These are phyloP conservation scores for Gardenia jasminoides DNA, from an alignment of 257 asterid genomes.

Conservation along the genomic window DNA sequence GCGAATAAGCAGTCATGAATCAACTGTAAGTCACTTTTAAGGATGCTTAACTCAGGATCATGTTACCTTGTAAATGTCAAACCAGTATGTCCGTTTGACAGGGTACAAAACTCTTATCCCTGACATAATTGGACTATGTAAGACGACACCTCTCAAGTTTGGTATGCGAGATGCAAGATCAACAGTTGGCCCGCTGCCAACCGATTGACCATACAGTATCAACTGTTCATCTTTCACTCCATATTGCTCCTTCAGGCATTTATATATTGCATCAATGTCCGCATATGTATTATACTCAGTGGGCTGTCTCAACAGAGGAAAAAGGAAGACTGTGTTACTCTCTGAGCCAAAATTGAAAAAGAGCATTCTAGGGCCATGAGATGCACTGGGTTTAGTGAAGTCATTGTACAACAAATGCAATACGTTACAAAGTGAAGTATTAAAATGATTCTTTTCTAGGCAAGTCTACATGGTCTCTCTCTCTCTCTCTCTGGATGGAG, in stretches of 20 bases:
- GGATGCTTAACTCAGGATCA: conserved; percentile 9
- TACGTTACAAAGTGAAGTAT: neutral
- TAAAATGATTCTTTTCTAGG: neutral
- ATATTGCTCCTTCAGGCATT: conserved; percentile 93
- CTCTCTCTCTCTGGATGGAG: too few relatives aligned
- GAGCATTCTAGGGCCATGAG: neutral
- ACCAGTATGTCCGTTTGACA: conserved; percentile 89
- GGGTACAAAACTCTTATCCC: conserved; percentile 98
- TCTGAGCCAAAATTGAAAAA: conserved; percentile 10
- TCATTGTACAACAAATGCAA: conserved; percentile 1
- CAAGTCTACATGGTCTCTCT: neutral
- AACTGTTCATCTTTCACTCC: conserved; percentile 89
- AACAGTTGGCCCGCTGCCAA: conserved; percentile 97
- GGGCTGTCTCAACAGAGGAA: conserved; percentile 76
- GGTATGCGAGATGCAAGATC: conserved; percentile 90
- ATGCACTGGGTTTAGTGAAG: neutral
- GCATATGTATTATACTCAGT: conserved; percentile 95
- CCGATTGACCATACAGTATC: conserved; percentile 95
- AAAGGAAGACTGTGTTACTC: conserved; percentile 42
- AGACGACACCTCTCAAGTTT: conserved; percentile 90
- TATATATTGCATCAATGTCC: conserved; percentile 96
- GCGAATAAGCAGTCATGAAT: conserved; percentile 14
- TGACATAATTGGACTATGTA: conserved; percentile 95
- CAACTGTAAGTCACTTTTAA: conserved; percentile 17
- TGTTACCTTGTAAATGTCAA: conserved; percentile 93